Evolutionary conservation across 2,329 filamentous ascomycete genomes (phyloP).

Genomic region (Ilyonectria mors-panacis): DNA sequence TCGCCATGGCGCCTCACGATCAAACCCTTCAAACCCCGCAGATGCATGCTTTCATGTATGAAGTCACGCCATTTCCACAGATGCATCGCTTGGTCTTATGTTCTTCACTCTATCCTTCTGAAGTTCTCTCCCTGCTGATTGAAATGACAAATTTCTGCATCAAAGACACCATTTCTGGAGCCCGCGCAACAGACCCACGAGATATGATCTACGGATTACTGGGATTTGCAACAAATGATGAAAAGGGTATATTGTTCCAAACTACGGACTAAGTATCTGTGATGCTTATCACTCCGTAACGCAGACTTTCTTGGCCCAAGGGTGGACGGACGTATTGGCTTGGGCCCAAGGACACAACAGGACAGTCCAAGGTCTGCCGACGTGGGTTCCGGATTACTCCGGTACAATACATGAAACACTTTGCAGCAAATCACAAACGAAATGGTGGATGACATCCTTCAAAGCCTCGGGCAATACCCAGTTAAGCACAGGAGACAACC

Average conservation of each 20-base stretch:
- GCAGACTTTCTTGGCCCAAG: conserved; percentile 2
- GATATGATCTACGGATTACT: conserved; percentile 11
- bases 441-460: background rate
- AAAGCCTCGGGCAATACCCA: background rate
- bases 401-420: conserved; percentile 13
- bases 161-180: background rate
- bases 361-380: background rate
- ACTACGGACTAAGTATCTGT: background rate
- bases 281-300: conserved; percentile 1
- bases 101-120: conserved; percentile 2
- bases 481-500: background rate
- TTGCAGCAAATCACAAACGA: conserved; percentile 11
- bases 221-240: background rate
- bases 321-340: conserved; percentile 9
- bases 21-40: background rate
- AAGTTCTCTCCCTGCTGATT: background rate
- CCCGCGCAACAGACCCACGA: conserved; percentile 6
- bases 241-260: background rate
- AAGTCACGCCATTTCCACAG: conserved; percentile 1
- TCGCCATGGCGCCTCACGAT: background rate
- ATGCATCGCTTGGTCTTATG: conserved; percentile 9
- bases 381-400: conserved; percentile 7
- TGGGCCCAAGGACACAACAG: conserved; percentile 8
- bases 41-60: background rate
- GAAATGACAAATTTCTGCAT: conserved; percentile 16